These are phyloP conservation scores for Canna indica DNA, from an alignment of 176 grass and related monocot genomes.

Conservation along the genomic window DNA sequence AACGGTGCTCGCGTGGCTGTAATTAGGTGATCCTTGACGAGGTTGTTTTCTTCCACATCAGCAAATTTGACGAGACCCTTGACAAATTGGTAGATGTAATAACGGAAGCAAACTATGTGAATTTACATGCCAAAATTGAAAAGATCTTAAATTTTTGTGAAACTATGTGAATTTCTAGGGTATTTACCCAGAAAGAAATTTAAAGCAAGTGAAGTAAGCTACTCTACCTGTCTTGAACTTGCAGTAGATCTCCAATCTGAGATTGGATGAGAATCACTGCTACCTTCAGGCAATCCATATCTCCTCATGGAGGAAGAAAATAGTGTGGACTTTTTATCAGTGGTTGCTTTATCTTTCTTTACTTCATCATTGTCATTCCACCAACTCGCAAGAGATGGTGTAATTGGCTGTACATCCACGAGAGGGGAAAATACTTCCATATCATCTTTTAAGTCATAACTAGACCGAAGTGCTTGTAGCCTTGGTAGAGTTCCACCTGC, in stretches of 20 bases:
- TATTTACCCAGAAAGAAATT: not conserved
- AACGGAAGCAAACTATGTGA: too few species aligned
- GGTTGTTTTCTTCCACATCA: too few species aligned
- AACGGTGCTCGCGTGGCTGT: too few species aligned
- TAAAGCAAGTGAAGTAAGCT: slow-evolving; percentile 1
- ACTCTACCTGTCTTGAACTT: slow-evolving; percentile 56
- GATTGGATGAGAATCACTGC: slow-evolving; percentile 49
- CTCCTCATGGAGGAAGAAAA: slow-evolving; percentile 43
- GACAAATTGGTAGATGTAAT: too few species aligned
- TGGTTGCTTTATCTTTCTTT: slow-evolving; percentile 53
- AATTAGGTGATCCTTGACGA: too few species aligned
- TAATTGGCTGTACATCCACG: slow-evolving; percentile 93
- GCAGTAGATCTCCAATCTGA: slow-evolving; percentile 62
- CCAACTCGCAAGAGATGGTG: slow-evolving; percentile 63
- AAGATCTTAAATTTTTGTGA: not conserved
- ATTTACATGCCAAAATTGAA: too few species aligned
- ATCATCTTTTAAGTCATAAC: slow-evolving; percentile 79
- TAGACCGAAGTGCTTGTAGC: slow-evolving; percentile 48
- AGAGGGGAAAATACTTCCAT: slow-evolving; percentile 99
- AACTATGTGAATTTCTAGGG: not conserved
- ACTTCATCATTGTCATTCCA: slow-evolving; percentile 77
- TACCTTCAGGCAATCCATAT: slow-evolving; percentile 49
- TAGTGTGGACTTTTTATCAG: slow-evolving; percentile 43
- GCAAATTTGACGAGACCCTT: too few species aligned
- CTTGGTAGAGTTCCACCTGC: slow-evolving; percentile 49